A percentile compares a stretch with the other conserved stretches of the same genome.
phyloP scores from a whole-genome alignment of 208 protist species.

The Acanthamoeba culbertsoni region DNA sequence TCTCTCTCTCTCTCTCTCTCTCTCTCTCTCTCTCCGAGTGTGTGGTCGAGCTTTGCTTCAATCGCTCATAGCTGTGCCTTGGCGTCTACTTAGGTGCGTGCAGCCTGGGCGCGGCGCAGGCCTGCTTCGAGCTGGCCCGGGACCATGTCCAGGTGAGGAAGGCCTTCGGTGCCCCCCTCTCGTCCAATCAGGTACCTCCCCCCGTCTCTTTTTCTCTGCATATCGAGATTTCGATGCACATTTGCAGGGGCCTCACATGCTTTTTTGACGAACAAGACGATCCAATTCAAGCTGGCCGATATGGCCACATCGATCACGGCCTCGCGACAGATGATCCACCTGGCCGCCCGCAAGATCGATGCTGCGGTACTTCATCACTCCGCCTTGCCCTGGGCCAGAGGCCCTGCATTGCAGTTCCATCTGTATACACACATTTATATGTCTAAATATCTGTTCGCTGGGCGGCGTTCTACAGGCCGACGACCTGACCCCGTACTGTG shows the following conservation, averaged over 20 bases:
- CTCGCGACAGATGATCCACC: conserved; percentile 76
- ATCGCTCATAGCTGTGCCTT: too few species aligned
- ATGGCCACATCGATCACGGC: conserved; percentile 80
- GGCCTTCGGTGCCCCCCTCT: conserved; percentile 81
- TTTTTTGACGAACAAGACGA: conserved; percentile 39
- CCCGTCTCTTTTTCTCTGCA: background rate
- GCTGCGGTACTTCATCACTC: background rate
- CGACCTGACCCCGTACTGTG: conserved; percentile 52
- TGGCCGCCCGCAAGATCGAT: conserved; percentile 64
- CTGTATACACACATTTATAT: background rate
- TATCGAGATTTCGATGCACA: background rate
- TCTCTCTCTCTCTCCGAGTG: too few species aligned
- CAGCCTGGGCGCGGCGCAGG: conserved; percentile 82
- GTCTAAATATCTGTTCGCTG: background rate
- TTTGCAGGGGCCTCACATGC: background rate
- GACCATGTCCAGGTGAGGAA: conserved; percentile 79
- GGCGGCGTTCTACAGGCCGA: background rate
- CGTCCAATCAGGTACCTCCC: conserved; percentile 61
- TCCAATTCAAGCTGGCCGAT: conserved; percentile 86
- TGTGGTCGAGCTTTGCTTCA: too few species aligned
- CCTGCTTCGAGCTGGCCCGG: conserved; percentile 69
- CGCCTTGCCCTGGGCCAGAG: conserved; percentile 65
- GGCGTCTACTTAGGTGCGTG: conserved; percentile 71
- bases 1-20: background rate
- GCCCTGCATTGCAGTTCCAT: background rate